These are phyloP conservation scores for Hypoxylon sp. DNA, from an alignment of 2,329 filamentous ascomycete species.

Conservation along the genomic window DNA sequence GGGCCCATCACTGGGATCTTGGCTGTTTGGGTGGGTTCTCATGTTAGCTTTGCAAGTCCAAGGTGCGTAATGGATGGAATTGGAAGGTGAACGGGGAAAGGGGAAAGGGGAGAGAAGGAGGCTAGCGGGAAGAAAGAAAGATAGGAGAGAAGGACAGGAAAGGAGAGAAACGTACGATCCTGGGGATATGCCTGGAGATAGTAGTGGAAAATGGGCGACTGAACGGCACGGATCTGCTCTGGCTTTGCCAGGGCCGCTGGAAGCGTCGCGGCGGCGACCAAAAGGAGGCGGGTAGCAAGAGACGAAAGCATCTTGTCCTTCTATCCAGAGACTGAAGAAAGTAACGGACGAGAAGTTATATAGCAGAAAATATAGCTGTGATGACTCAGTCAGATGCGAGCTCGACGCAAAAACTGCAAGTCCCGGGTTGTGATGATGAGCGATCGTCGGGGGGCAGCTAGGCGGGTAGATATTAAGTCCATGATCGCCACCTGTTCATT, in stretches of 20 bases:
- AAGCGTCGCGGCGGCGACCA: conserved; percentile 31
- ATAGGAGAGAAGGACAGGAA: background rate
- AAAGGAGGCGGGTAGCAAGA: conserved; percentile 23
- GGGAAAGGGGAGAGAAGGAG: background rate
- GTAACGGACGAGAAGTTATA: background rate
- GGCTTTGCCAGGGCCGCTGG: conserved; percentile 57
- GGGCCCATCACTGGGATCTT: conserved; percentile 66
- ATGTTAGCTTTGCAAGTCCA: background rate
- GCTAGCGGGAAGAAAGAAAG: background rate
- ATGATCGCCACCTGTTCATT: conserved; percentile 26
- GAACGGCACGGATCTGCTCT: conserved; percentile 66
- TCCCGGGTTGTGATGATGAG: conserved; percentile 12
- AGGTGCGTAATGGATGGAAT: conserved; percentile 21
- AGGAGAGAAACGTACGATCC: conserved; percentile 54
- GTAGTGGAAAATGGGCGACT: conserved; percentile 66
- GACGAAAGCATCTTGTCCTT: conserved; percentile 43
- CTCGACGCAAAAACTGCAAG: conserved; percentile 7
- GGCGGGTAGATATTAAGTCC: conserved; percentile 16
- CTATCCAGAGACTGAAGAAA: background rate
- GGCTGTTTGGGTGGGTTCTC: conserved; percentile 43
- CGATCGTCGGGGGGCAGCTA: conserved; percentile 29
- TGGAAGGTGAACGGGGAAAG: conserved; percentile 8
- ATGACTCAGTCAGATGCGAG: conserved; percentile 22
- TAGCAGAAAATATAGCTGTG: background rate
- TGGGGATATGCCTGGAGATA: conserved; percentile 65